phyloP scores from a whole-genome alignment of 495 filamentous ascomycete species.

The Amniculicola lignicola region DNA sequence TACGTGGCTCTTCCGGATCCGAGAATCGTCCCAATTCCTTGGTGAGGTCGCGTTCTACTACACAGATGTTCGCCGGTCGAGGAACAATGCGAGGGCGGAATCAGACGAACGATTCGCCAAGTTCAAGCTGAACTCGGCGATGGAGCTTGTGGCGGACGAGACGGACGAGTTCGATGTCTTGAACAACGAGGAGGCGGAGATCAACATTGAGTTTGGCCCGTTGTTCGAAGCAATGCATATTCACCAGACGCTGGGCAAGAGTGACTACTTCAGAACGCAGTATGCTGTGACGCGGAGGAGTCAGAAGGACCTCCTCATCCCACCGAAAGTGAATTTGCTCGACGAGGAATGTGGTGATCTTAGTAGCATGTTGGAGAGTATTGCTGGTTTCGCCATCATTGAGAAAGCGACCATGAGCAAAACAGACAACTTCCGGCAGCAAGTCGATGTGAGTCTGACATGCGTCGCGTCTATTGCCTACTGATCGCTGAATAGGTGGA shows the following conservation, averaged over 20 bases:
- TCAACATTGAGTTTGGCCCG: constrained; percentile 90
- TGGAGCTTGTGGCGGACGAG: constrained; percentile 93
- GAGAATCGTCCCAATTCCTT: constrained; percentile 90
- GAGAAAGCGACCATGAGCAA: constrained; percentile 90
- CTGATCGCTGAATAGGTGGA: constrained; percentile 61
- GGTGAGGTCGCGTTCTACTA: constrained; percentile 97
- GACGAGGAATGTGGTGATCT: constrained; percentile 72
- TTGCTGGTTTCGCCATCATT: constrained; percentile 94
- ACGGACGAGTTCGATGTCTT: constrained; percentile 91
- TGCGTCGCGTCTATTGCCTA: not conserved
- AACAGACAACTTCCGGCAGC: constrained; percentile 74
- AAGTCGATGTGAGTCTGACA: constrained; percentile 61
- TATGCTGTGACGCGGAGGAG: constrained; percentile 85
- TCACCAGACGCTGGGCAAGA: constrained; percentile 89
- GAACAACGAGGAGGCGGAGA: constrained; percentile 73
- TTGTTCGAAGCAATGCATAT: constrained; percentile 96
- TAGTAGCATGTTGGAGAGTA: constrained; percentile 83
- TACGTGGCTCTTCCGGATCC: constrained; percentile 94
- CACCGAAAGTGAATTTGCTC: constrained; percentile 64
- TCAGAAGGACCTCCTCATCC: constrained; percentile 87
- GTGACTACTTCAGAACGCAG: constrained; percentile 81
- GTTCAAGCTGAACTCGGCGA: constrained; percentile 92
- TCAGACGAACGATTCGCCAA: constrained; percentile 65
- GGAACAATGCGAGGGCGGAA: constrained; percentile 77
- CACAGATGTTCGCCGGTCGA: constrained; percentile 77